Base-by-base conservation (phyloP, 257 asterid genomes). In the Fraxinus excelsior region DNA sequence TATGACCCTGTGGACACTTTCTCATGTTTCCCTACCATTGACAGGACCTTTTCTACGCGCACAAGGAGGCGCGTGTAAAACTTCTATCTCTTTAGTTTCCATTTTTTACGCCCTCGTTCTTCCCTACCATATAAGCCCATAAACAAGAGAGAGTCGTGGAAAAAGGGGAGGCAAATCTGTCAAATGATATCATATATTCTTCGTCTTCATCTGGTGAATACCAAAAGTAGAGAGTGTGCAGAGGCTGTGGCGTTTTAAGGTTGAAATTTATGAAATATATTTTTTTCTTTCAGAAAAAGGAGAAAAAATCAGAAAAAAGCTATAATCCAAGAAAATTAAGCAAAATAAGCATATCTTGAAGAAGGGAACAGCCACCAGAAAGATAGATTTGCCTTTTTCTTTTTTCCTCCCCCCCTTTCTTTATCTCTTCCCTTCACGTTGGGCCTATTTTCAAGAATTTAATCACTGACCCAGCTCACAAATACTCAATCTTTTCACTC, bases 391-490 rank as follows among this genome's bases (percentile, higher is more conserved):
- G 68, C 68, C 25, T 62, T 62, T 35, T 62, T 62, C 32, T 3
- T 62, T 62, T 60, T 5, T 25, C 2, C n/a, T 3, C 18, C 14
- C 4, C 31, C 34, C 65, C 11, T 62, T 31, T 38, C 71, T 34
- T 72, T 78, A 82, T 69, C 82, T 71, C 46, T 72, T 46, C 56
- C 18, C 19, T 46, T 46, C 56, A 46, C 56, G 7, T 35, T 78
- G 71, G 80, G 86, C 91, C 86, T 79, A 74, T 78, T 81, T 78
- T 79, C 80, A 79, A 83, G 80, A 83, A 81, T 86, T 85, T 83
- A 79, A 85, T 85, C 85, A 85, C 86, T 78, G 78, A 81, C 83
- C 84, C 88, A 78, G 74, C 87, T 81, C 81, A 26, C 77, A 32
- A 79, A 82, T 83, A 83, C 84, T 78, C 85, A 11, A 80, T 83